A percentile compares a stretch with the other conserved stretches of the same genome.
phyloP scores from a whole-genome alignment of 2,329 filamentous ascomycete species.

The Fusarium mangiferae region DNA sequence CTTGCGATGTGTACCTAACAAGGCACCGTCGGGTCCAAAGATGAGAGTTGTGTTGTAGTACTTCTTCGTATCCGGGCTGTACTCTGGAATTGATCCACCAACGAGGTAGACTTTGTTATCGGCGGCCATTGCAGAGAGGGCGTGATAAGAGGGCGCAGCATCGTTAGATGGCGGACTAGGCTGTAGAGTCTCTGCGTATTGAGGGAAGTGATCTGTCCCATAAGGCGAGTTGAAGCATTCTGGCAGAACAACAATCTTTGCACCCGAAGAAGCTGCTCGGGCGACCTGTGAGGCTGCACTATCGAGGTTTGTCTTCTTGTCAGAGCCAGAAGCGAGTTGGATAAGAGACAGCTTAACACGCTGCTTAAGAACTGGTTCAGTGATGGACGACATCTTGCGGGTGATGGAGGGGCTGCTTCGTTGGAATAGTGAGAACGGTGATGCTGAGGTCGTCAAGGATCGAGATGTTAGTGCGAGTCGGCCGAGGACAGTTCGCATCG shows the following conservation, averaged over 20 bases:
- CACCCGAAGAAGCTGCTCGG: slow-evolving; percentile 79
- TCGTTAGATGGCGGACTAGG: slow-evolving; percentile 77
- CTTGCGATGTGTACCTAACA: slow-evolving; percentile 92
- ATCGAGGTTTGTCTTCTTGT: slow-evolving; percentile 86
- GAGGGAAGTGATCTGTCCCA: slow-evolving; percentile 87
- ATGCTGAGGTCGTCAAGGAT: slow-evolving; percentile 14
- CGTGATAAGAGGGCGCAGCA: slow-evolving; percentile 85
- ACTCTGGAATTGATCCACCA: slow-evolving; percentile 92
- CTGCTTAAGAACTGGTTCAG: slow-evolving; percentile 70
- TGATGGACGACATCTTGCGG: slow-evolving; percentile 51
- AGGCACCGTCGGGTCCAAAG: slow-evolving; percentile 80
- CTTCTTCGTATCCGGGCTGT: slow-evolving; percentile 65
- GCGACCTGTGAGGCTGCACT: slow-evolving; percentile 85
- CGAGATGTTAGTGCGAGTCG: slow-evolving; percentile 22
- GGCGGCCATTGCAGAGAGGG: slow-evolving; percentile 80
- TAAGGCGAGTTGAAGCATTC: slow-evolving; percentile 99
- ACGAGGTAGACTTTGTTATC: slow-evolving; percentile 85
- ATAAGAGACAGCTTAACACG: slow-evolving; percentile 83
- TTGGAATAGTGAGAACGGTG: slow-evolving; percentile 31
- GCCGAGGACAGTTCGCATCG: slow-evolving; percentile 34
- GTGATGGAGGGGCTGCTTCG: slow-evolving; percentile 27
- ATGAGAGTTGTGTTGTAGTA: slow-evolving; percentile 93
- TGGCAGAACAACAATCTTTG: slow-evolving; percentile 88
- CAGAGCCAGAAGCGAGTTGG: slow-evolving; percentile 81
- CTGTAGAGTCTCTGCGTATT: slow-evolving; percentile 88